phyloP scores from a whole-genome alignment of 2,329 filamentous ascomycete genomes.

The Aurifilum marmelostoma region DNA sequence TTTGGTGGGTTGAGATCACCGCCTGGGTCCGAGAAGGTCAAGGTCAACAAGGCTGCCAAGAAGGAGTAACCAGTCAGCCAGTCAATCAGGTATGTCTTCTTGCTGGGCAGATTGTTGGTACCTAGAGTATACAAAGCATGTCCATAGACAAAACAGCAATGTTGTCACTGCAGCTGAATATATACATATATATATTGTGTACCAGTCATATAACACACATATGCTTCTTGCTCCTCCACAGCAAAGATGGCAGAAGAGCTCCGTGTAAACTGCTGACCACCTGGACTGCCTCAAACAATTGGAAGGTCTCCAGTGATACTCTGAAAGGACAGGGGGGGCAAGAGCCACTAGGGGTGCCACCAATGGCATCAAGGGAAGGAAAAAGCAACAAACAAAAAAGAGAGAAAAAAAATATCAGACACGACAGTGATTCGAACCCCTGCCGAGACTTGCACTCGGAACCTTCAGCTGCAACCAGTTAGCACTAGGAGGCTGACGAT shows the following conservation, averaged over 20 bases:
- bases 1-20: slow-evolving; percentile 74
- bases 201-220: not conserved
- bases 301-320: not conserved
- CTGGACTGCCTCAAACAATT: not conserved
- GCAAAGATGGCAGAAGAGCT: not conserved
- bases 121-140: not conserved
- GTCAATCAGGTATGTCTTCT: not conserved
- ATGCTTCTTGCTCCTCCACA: not conserved
- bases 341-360: not conserved
- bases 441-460: slow-evolving; percentile 31
- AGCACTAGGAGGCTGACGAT: slow-evolving; percentile 27
- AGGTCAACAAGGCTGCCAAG: slow-evolving; percentile 29
- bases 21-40: slow-evolving; percentile 37
- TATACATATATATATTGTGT: not conserved
- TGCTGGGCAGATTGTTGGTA: not conserved
- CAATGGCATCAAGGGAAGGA: not conserved
- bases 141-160: not conserved
- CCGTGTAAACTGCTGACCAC: not conserved
- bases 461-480: slow-evolving; percentile 24
- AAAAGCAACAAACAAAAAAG: slow-evolving; percentile 3
- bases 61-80: slow-evolving; percentile 28
- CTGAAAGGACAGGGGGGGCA: not conserved
- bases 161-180: slow-evolving; percentile 2
- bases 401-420: not conserved
- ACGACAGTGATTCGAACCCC: slow-evolving; percentile 11